Evolutionary conservation across 78 protist species (phyloP), one percentile per base, ranked within the genome.

Genomic region (Capsaspora owczarzaki): DNA sequence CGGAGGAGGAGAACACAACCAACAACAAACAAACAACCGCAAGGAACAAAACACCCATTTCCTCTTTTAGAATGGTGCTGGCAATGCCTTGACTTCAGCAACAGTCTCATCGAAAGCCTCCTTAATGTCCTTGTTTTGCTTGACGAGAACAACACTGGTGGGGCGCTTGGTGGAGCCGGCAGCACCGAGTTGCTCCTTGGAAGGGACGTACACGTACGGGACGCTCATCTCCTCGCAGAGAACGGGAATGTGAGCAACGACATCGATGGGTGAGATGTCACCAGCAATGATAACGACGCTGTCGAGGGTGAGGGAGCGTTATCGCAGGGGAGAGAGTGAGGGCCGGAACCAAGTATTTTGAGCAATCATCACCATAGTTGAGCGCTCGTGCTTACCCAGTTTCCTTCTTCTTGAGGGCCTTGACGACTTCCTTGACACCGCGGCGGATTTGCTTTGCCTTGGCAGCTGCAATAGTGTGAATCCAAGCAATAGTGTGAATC

Each of bases 221-320:
- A 95, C 76, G 47, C 47, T 35, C 40, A 70, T 74, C 71, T 93
- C 94, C 79, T 95, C 97, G 80, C 95, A 95, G 61, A 91, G 43
- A 49, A 94, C 84, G 41, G 99, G 99, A 23, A 95, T 47, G 74
- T 97, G 99, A 29, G 93, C 69, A 14, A 97, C 85, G 61, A 97
- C 97, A 72, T 97, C 99, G n/a, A 95, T 80, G 41, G 99, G 99
- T 4, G 89, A 79, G 51, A 94, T 92, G 78, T 97, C 97, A 20
- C 96, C 99, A 16, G 98, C 97, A 51, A 97, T 85, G 42, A 96
- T 70, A 74, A 86, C 87, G 43, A 92, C 19, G 43, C 96, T 87
- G 75, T 29, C 19, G 40, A 14, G 25, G 29, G 42, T 35, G 56
- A 53, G 33, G n/a, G n/a, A 60, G 61, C 43, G 53, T 47, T 47